Evolutionary conservation across 2,329 filamentous ascomycete species (phyloP), one percentile per base, ranked within the genome.

Genomic region (Penicillium thymicola): DNA sequence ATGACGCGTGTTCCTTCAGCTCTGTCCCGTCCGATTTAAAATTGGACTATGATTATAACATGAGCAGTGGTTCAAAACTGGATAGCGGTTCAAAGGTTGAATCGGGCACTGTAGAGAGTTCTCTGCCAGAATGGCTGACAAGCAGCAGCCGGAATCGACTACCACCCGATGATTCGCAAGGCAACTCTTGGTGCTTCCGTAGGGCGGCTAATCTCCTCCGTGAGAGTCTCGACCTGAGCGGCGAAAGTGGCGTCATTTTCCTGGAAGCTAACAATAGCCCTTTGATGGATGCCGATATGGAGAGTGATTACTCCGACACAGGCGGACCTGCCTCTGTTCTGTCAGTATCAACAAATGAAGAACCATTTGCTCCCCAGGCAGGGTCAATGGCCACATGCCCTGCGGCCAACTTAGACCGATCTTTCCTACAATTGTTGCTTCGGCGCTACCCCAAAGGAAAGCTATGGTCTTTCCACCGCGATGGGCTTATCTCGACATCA

Each of bases 131-230:
- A 38, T 74, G 70, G 66, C 62, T 68, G 45, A 58, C 70, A 42
- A 60, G 67, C 59, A 68, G 67, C 49, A 64, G 65, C 28, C 63
- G 65, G 16, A 64, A 67, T 36, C 57, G 54, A 21, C 57, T 68
- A 7, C 65, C 67, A 0, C 55, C 66, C 2, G 72, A 74, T 41
- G 70, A 74, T 55, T 72, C 65, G 9, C 72, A 67, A 55, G 72
- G 72, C 2, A 74, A 76, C 57, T 63, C 71, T 1, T 74, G 76
- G 58, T 77, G 77, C 3, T 81, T 82, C 53, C 67, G 71, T 13
- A 72, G 80, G 23, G 81, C 81, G 1, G 78, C 80, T 0, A 74
- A 77, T 30, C 60, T 82, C 0, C 68, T 83, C 4, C 74, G 76
- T 1, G 74, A 81, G 54, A 78, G 79, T n/a, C 67, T 82, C 10